Percentiles rank a stretch among this genome's conserved stretches.
Evolutionary conservation across 2,329 filamentous ascomycete species (phyloP).

Genomic region (Trichoderma arundinaceum): DNA sequence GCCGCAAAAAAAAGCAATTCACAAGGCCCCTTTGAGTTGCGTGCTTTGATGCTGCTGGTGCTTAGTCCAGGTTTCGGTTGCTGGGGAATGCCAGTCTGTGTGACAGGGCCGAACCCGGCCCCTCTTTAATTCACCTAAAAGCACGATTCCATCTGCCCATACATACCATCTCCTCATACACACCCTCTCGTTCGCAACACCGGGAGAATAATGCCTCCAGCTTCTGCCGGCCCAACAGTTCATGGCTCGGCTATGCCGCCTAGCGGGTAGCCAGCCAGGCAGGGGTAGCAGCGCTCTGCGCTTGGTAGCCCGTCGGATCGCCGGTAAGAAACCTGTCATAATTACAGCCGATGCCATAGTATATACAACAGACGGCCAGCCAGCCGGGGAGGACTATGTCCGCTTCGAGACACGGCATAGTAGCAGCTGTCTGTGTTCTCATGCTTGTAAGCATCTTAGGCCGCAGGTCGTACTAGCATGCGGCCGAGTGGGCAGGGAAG

Average conservation of each 20-base stretch:
- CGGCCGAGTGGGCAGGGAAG: background rate
- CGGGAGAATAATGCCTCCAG: background rate
- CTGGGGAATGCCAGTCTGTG: conserved; percentile 12
- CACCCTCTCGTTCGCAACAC: background rate
- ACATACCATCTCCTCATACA: conserved; percentile 1
- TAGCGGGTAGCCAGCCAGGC: background rate
- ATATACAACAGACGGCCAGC: background rate
- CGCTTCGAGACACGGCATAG: background rate
- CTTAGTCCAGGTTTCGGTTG: conserved; percentile 6
- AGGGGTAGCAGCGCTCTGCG: background rate
- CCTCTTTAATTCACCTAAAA: conserved; percentile 12
- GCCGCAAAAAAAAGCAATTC: conserved; percentile 14
- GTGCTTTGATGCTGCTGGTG: background rate
- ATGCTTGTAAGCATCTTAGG: background rate
- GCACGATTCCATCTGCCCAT: conserved; percentile 17
- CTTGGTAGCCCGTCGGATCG: background rate
- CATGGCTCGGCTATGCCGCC: background rate
- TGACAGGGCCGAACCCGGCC: conserved; percentile 27
- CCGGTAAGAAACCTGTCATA: conserved; percentile 2
- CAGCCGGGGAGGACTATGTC: background rate
- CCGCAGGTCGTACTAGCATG: conserved; percentile 14
- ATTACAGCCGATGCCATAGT: background rate
- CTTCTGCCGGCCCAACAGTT: background rate
- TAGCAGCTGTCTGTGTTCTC: background rate
- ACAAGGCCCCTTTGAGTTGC: conserved; percentile 10